Conservation (phyloP, 495 filamentous ascomycete genomes). For the Penicillium ochrochloron region DNA sequence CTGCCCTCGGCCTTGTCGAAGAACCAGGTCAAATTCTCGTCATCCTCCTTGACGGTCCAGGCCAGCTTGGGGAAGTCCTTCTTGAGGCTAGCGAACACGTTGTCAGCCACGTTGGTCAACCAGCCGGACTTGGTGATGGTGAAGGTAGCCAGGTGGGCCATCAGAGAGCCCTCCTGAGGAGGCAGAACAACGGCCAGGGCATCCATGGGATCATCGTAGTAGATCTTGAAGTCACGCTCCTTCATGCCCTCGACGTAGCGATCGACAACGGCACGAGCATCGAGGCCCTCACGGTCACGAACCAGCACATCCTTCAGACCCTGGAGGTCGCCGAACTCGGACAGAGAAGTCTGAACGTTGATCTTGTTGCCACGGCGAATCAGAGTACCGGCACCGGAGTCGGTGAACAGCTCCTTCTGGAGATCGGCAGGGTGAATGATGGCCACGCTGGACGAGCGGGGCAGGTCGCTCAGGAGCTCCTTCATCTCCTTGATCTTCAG, state of each 20-base stretch:
- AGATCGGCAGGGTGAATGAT: constrained; percentile 96
- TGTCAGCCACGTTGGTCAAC: constrained; percentile 96
- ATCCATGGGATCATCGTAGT: constrained; percentile 96
- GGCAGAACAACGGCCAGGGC: constrained; percentile 92
- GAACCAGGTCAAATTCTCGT: constrained; percentile 98
- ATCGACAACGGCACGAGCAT: constrained; percentile 82
- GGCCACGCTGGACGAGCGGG: constrained; percentile 90
- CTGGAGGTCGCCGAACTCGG: constrained; percentile 77
- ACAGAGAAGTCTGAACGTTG: constrained; percentile 70
- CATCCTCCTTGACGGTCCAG: constrained; percentile 96
- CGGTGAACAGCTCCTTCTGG: constrained; percentile 95
- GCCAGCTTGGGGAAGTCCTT: constrained; percentile 90
- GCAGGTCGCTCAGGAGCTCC: constrained; percentile 83
- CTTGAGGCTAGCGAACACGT: constrained; percentile 90
- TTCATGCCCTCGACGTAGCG: constrained; percentile 80
- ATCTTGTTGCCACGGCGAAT: constrained; percentile 94
- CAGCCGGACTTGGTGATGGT: constrained; percentile 95
- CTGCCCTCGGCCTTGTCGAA: constrained; percentile 97
- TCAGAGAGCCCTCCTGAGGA: constrained; percentile 53
- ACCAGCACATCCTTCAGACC: constrained; percentile 82
- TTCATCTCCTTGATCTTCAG: constrained; percentile 99
- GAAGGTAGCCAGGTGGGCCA: constrained; percentile 87
- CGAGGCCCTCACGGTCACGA: constrained; percentile 81
- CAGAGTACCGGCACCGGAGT: constrained; percentile 92
- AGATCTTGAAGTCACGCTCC: constrained; percentile 84